These are phyloP conservation scores for Hypholoma fasciculare DNA, from an alignment of 768 basidiomycete genomes.

Conservation along the genomic window DNA sequence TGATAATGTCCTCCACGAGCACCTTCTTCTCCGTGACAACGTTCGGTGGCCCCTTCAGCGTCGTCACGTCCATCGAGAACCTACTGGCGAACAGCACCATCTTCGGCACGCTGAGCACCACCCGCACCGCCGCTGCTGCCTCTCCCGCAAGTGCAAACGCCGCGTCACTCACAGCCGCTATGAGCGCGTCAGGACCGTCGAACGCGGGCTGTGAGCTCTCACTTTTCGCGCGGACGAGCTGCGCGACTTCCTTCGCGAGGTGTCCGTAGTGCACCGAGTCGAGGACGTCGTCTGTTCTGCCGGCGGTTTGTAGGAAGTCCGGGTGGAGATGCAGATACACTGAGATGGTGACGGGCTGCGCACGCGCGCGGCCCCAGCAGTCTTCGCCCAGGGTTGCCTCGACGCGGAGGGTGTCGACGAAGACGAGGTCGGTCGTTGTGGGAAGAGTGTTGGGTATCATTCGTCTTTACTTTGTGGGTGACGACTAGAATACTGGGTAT, in stretches of 20 bases:
- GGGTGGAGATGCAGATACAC: constrained; percentile 46
- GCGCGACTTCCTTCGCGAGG: constrained; percentile 49
- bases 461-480: too few relatives aligned
- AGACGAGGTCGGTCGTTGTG: constrained; percentile 39
- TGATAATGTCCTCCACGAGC: constrained; percentile 43
- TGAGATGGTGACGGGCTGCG: constrained; percentile 54
- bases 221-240: constrained; percentile 26
- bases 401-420: constrained; percentile 41
- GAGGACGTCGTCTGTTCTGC: constrained; percentile 47
- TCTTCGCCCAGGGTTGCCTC: constrained; percentile 45
- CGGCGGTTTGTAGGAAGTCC: constrained; percentile 44
- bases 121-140: constrained; percentile 34
- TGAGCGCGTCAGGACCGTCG: constrained; percentile 27
- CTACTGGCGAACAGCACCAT: constrained; percentile 50
- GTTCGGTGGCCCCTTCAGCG: background rate
- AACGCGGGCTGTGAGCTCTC: constrained; percentile 22
- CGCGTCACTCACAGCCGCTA: constrained; percentile 33
- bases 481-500: too few relatives aligned
- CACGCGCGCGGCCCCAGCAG: constrained; percentile 46
- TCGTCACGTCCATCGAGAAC: constrained; percentile 41
- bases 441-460: background rate
- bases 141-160: constrained; percentile 40
- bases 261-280: constrained; percentile 69
- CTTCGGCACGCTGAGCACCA: constrained; percentile 46
- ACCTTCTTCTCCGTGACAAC: constrained; percentile 25